Percentiles rank a stretch among this genome's conserved stretches.
Evolutionary conservation across 2,329 filamentous ascomycete species (phyloP).

Genomic region (Diaporthe ampelina): DNA sequence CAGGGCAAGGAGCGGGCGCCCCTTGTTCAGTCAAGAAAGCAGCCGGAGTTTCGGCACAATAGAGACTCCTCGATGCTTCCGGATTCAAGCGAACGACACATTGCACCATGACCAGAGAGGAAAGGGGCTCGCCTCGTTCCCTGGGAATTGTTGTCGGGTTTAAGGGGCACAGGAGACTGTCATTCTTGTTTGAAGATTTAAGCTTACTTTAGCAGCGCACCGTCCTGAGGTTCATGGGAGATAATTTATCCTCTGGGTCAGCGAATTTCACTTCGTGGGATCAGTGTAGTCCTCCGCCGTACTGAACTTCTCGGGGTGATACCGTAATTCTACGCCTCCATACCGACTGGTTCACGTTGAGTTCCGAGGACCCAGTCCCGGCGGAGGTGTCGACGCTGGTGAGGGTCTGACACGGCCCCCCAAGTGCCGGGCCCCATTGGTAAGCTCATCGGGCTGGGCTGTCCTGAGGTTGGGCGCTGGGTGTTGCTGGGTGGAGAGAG

Average conservation of each 20-base stretch:
- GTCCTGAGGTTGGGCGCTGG: background rate
- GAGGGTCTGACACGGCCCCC: background rate
- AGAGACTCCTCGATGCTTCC: conserved; percentile 31
- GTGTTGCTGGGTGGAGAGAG: background rate
- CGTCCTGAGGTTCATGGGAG: background rate
- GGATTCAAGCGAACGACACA: background rate
- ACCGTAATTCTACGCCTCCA: background rate
- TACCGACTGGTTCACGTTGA: background rate
- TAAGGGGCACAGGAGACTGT: background rate
- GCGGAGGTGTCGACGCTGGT: background rate
- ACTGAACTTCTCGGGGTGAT: background rate
- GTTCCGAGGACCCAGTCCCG: background rate
- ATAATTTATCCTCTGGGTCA: background rate
- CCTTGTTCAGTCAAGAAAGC: conserved; percentile 8
- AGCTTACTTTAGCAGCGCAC: conserved; percentile 26
- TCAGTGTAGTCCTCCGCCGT: background rate
- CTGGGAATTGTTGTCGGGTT: background rate
- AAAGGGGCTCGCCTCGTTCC: background rate
- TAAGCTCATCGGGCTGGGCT: background rate
- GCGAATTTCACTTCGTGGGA: background rate
- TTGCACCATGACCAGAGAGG: background rate
- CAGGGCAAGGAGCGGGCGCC: background rate
- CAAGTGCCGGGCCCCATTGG: background rate
- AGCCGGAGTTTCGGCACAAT: conserved; percentile 21
- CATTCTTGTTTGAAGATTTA: conserved; percentile 22